phyloP scores from a whole-genome alignment of 2,329 filamentous ascomycete genomes.

The Pyricularia grisea region DNA sequence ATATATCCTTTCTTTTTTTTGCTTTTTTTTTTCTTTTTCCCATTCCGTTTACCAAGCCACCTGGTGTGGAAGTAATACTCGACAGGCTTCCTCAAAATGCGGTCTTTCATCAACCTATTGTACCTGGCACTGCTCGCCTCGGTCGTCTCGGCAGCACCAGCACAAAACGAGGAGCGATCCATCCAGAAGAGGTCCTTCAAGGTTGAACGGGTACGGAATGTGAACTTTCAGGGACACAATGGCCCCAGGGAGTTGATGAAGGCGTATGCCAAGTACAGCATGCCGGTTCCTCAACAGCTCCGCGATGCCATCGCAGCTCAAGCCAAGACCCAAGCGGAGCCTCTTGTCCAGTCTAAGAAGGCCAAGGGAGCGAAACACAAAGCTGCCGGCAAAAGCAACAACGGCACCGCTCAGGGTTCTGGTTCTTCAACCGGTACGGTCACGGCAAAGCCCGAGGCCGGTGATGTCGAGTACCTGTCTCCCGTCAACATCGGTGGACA shows the following conservation, averaged over 20 bases:
- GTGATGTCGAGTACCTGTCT: constrained; percentile 61
- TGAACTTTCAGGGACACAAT: constrained; percentile 42
- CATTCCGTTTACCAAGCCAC: constrained; percentile 9
- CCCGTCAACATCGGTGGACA: constrained; percentile 63
- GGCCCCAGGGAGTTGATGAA: constrained; percentile 54
- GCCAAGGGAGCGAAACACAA: no score
- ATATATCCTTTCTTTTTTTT: constrained; percentile 1
- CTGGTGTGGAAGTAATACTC: constrained; percentile 14
- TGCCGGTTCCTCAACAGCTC: constrained; percentile 35
- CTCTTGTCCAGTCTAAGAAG: background rate
- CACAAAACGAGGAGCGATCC: constrained; percentile 38
- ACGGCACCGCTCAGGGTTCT: no score
- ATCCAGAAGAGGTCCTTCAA: constrained; percentile 50
- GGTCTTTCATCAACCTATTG: constrained; percentile 13
- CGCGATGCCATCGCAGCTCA: constrained; percentile 23
- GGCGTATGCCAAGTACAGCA: constrained; percentile 59
- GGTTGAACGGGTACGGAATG: constrained; percentile 47
- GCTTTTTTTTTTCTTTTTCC: constrained; percentile 1
- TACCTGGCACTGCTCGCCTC: constrained; percentile 38
- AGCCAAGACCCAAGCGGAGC: constrained; percentile 13
- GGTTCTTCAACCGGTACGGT: constrained; percentile 53
- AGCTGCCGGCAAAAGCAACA: no score
- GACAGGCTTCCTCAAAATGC: background rate
- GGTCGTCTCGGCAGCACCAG: constrained; percentile 34
- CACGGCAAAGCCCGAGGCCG: constrained; percentile 51